Evolutionary conservation across 768 basidiomycete species (phyloP), one percentile per base, ranked within the genome.

Genomic region (Boletus coccyginus): DNA sequence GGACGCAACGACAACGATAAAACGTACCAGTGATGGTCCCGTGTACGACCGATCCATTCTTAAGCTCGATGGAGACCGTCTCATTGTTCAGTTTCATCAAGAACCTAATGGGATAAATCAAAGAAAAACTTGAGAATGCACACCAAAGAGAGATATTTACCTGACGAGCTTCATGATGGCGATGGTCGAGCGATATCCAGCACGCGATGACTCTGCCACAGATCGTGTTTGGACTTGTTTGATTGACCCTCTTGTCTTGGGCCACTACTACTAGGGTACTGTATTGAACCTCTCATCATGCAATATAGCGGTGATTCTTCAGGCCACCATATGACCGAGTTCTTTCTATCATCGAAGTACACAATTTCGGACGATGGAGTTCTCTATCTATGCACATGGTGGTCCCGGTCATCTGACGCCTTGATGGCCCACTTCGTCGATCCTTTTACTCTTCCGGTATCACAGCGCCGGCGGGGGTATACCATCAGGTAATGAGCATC

Each of bases 61-160:
- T 99, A 64, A 99, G 82, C 79, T 99, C 95, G 72, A 98, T 84
- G 60, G 95, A 93, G 64, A 98, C 94, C 60, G 96, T 95, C 81
- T 99, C 96, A 73, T 98, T 98, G 82, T 97, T 96, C 77, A 99
- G 77, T 82, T 98, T 99, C 96, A 98, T 99, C 81, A 97, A 84
- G 78, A 96, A 98, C 74, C 93, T 96, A 69, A 32, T 53, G 36
- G 21, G 36, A 60, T 46, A 41, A 58, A 60, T 42, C 44, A 62
- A 58, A 59, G 56, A 66, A 66, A 55, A 51, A 46, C 38, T 47
- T 46, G 36, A 52, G 42, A 49, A 53, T 32, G 29, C 12, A 55
- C 19, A 53, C 27, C 42, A 48, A 44, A 51, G 31, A 38, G 48
- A 47, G 17, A 56, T 35, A 66, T 62, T 72, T 65, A 89, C 89